These are phyloP conservation scores for Cicer pinnatifidum DNA, from an alignment of 306 rosid species.

Conservation along the genomic window DNA sequence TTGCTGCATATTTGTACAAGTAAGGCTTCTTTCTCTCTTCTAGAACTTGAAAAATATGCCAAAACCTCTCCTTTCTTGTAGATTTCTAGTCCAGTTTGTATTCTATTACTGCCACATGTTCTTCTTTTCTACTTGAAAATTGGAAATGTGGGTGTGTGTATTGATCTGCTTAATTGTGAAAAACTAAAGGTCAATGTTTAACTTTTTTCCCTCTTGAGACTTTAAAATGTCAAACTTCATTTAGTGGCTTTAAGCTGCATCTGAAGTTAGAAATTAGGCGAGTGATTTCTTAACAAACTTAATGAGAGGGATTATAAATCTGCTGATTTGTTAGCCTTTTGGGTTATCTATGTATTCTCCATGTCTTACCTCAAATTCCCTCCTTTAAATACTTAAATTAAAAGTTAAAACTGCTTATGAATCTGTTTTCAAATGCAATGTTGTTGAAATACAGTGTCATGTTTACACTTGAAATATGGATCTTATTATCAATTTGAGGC, in stretches of 20 bases:
- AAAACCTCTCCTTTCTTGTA: neutral
- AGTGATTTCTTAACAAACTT: neutral
- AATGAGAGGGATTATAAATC: neutral
- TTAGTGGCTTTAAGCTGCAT: constrained; percentile 11
- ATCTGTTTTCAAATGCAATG: neutral
- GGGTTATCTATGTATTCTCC: neutral
- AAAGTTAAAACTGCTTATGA: constrained; percentile 5
- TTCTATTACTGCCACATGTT: neutral
- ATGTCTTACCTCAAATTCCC: neutral
- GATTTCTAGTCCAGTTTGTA: neutral
- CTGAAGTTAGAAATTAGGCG: constrained; percentile 11
- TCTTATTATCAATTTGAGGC: constrained; percentile 4
- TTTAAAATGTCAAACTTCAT: constrained; percentile 20
- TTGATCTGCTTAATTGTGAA: neutral
- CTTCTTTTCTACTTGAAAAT: constrained; percentile 9
- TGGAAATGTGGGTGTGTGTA: constrained; percentile 24
- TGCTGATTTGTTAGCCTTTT: neutral
- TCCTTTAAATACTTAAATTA: neutral
- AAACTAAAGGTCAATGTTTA: constrained; percentile 29
- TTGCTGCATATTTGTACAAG: constrained; percentile 97
- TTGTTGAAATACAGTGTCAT: neutral
- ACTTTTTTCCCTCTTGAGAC: neutral
- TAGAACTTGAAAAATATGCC: constrained; percentile 18
- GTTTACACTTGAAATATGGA: constrained; percentile 1
- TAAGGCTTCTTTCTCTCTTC: constrained; percentile 56